Evolutionary conservation across 306 rosid genomes (phyloP).

Genomic region (Castanospermum australe): DNA sequence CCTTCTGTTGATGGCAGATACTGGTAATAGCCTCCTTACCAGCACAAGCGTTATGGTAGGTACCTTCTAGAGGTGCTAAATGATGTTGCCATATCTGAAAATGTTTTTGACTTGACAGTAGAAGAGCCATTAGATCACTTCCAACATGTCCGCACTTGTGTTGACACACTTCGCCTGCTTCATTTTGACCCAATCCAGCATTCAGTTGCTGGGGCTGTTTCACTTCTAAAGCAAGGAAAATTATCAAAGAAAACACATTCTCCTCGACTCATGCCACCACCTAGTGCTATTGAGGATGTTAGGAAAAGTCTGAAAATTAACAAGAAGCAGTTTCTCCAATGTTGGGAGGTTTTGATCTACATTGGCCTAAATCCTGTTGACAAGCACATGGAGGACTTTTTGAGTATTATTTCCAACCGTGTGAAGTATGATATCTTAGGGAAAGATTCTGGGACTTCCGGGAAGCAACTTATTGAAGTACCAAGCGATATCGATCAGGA

Average conservation of each 20-base stretch:
- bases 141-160: constrained; percentile 77
- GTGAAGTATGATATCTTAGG: constrained; percentile 82
- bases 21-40: constrained; percentile 83
- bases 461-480: constrained; percentile 69
- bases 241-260: constrained; percentile 65
- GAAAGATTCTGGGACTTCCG: constrained; percentile 63
- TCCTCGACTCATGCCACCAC: constrained; percentile 63
- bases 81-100: constrained; percentile 67
- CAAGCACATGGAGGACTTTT: constrained; percentile 68
- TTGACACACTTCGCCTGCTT: constrained; percentile 66
- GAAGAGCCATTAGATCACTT: constrained; percentile 92
- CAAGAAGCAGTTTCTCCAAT: constrained; percentile 80
- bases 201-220: constrained; percentile 54
- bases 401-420: constrained; percentile 56
- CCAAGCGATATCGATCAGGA: constrained; percentile 50
- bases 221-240: constrained; percentile 59
- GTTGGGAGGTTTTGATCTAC: constrained; percentile 91
- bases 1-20: constrained; percentile 50
- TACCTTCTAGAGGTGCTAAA: constrained; percentile 72
- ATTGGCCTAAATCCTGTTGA: constrained; percentile 62
- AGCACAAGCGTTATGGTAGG: constrained; percentile 84
- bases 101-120: constrained; percentile 73
- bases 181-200: constrained; percentile 53
- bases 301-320: constrained; percentile 70
- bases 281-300: constrained; percentile 53